Percentiles rank a stretch among this genome's conserved stretches.
Conservation (phyloP, 2,329 filamentous ascomycete species). For the Dactylellina leptospora region DNA sequence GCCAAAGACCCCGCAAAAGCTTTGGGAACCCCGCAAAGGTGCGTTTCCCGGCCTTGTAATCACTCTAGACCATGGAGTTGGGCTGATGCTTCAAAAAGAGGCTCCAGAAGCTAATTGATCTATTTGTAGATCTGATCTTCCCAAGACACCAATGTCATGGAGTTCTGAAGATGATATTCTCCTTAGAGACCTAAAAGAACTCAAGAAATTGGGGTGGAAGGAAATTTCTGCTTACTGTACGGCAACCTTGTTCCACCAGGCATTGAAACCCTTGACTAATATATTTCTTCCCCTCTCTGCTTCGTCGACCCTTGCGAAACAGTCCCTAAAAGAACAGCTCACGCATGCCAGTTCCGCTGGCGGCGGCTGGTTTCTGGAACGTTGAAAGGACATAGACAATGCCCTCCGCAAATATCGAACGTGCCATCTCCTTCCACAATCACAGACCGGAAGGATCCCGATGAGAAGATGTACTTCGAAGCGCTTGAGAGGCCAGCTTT, state of each 20-base stretch:
- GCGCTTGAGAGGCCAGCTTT: slow-evolving; percentile 14
- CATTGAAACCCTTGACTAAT: no score
- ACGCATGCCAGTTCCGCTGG: slow-evolving; percentile 58
- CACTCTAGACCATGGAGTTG: background rate
- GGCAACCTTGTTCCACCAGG: slow-evolving; percentile 12
- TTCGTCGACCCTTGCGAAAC: background rate
- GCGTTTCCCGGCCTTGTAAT: background rate
- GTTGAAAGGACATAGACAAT: slow-evolving; percentile 56
- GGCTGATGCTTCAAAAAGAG: background rate
- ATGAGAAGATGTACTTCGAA: slow-evolving; percentile 21
- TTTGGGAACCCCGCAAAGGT: slow-evolving; percentile 44
- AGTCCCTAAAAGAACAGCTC: slow-evolving; percentile 57
- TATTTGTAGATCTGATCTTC: slow-evolving; percentile 56
- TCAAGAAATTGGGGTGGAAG: slow-evolving; percentile 58
- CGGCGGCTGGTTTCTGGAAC: slow-evolving; percentile 57
- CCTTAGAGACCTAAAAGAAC: slow-evolving; percentile 57
- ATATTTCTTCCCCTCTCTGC: background rate
- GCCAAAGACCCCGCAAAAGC: slow-evolving; percentile 28
- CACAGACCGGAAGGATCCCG: slow-evolving; percentile 5
- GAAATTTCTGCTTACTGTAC: slow-evolving; percentile 58
- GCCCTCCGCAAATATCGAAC: slow-evolving; percentile 14
- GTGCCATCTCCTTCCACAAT: slow-evolving; percentile 18
- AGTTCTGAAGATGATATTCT: slow-evolving; percentile 58
- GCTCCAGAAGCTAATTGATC: slow-evolving; percentile 35
- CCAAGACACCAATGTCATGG: slow-evolving; percentile 58